A percentile compares a stretch with the other conserved stretches of the same genome.
Evolutionary conservation across 257 asterid genomes (phyloP).

Genomic region (Solanum lignicaule): DNA sequence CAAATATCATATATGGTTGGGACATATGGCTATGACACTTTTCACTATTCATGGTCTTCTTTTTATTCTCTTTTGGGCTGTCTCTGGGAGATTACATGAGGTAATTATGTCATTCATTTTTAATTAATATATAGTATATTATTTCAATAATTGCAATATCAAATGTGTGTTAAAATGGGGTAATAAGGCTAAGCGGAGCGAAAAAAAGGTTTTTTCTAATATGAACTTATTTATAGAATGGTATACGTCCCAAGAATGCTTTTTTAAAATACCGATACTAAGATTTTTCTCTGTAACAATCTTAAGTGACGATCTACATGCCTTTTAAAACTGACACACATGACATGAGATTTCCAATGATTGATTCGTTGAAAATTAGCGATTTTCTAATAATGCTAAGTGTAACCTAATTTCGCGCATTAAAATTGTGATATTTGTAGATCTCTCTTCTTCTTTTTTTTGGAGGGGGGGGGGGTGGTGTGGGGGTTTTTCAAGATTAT

Average conservation of each 20-base stretch:
- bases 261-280: not conserved
- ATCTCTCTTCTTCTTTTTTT: not conserved
- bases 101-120: slow-evolving; percentile 17
- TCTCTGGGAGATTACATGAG: slow-evolving; percentile 66
- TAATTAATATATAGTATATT: not conserved
- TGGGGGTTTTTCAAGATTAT: not conserved
- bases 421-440: not conserved
- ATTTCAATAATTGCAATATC: not conserved
- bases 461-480: not conserved
- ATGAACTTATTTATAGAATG: too few relatives aligned
- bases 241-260: too few relatives aligned
- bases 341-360: not conserved
- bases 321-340: not conserved
- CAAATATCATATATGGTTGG: slow-evolving; percentile 89
- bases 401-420: not conserved
- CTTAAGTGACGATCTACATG: too few relatives aligned
- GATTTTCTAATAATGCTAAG: not conserved
- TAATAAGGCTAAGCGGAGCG: not conserved
- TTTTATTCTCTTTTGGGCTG: slow-evolving; percentile 61
- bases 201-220: too few relatives aligned
- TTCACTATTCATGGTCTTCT: slow-evolving; percentile 64
- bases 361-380: not conserved
- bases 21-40: slow-evolving; percentile 59
- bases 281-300: not conserved
- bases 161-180: not conserved